Evolutionary conservation across 164 flowering plant species (phyloP), one percentile per base, ranked within the genome.

Genomic region (Chloranthus sessilifolius): DNA sequence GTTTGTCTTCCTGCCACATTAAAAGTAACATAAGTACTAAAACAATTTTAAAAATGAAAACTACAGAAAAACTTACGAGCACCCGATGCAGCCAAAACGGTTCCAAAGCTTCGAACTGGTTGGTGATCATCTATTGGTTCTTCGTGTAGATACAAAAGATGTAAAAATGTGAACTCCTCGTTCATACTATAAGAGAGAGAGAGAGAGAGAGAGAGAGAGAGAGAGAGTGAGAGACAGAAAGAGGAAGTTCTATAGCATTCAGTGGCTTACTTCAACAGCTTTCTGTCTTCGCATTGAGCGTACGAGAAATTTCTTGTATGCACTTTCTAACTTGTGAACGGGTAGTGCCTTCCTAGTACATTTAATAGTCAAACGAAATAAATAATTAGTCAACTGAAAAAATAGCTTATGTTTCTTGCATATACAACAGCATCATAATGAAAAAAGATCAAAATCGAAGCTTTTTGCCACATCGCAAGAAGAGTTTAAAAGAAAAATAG

Each of bases 61-160:
- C 45, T 15, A 16, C 17, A 23, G 19, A 25, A 24, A 31, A 28
- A 59, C 82, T 71, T 69, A 85, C 92, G 57, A 27, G 68, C 66
- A 44, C 73, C 86, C 53, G 59, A 78, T 14, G 59, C 62, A 31
- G 79, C 47, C 51, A 92, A 63, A 43, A 80, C 61, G 16, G 88
- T 91, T 60, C 98, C 98, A 74, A 91, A 91, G 68, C 82, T 82
- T 60, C 96, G 68, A 35, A 48, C 66, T 24, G 85, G 85, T 20
- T 64, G 42, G 41, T 35, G 47, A 61, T 68, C 55, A 38, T 85
- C 94, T 4, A 47, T 42, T 15, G 56, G 25, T 20, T 81, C 81
- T 45, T 85, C 83, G 82, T 84, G 56, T 11, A 47, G 29, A 41
- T 40, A 36, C 25, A 24, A 20, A 56, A 28, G 5, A 52, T 15